phyloP scores from a whole-genome alignment of 83 land plant genomes.

The Larix sibirica region DNA sequence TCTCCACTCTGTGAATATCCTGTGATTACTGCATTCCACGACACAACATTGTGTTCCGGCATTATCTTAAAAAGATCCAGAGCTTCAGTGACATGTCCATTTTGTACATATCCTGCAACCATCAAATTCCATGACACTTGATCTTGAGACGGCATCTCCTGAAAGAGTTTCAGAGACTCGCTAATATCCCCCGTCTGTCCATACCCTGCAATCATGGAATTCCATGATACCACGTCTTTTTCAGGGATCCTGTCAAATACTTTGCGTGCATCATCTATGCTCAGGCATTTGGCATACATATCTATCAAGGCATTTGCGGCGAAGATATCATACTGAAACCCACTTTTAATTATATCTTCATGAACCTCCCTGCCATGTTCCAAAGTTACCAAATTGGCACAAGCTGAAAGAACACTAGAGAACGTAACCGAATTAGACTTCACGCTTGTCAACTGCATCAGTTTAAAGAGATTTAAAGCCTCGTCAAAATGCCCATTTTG shows the following conservation, averaged over 20 bases:
- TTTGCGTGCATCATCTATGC: slow-evolving; percentile 9
- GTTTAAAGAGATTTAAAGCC: slow-evolving; percentile 30
- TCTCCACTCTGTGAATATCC: slow-evolving; percentile 43
- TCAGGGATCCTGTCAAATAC: neutral
- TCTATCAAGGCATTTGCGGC: neutral
- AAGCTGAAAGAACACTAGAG: too few species aligned
- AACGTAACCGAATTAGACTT: too few species aligned
- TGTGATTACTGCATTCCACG: slow-evolving; percentile 68
- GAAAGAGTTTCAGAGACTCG: slow-evolving; percentile 11
- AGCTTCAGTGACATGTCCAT: too few species aligned
- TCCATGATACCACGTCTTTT: slow-evolving; percentile 10
- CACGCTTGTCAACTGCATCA: neutral
- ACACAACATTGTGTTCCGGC: neutral
- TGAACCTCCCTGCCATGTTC: too few species aligned
- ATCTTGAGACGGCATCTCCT: neutral
- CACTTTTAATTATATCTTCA: too few species aligned
- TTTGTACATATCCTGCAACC: too few species aligned
- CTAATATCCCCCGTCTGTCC: slow-evolving; percentile 2
- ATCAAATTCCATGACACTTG: too few species aligned
- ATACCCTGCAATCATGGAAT: slow-evolving; percentile 14
- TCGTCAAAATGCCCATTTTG: slow-evolving; percentile 27
- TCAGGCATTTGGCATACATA: neutral
- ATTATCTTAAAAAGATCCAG: too few species aligned
- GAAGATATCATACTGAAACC: too few species aligned
- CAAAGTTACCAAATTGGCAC: too few species aligned